Evolutionary conservation across 805 yeast genomes (phyloP).

Genomic region (Pichia cabralensis): DNA sequence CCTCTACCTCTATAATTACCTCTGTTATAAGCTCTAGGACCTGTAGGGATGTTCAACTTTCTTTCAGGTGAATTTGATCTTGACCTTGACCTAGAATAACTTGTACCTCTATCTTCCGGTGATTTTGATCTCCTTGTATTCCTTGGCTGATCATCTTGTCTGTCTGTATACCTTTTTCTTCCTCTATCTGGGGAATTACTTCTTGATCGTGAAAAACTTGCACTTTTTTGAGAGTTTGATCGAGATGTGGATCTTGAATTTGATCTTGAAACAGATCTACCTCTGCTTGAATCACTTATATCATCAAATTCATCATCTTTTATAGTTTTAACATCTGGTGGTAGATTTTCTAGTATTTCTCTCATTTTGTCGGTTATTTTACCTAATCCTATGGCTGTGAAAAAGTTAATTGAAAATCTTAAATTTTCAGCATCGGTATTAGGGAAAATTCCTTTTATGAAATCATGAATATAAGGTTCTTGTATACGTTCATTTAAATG

Average conservation of each 20-base stretch:
- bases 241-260: conserved; percentile 12
- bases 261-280: conserved; percentile 12
- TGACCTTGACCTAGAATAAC: conserved; percentile 12
- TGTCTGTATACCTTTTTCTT: neutral
- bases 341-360: conserved; percentile 21
- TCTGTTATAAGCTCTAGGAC: conserved; percentile 1
- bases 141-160: neutral
- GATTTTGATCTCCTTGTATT: neutral
- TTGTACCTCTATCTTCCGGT: conserved; percentile 1
- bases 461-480: conserved; percentile 43
- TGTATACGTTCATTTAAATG: conserved; percentile 38
- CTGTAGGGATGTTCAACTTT: neutral
- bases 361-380: conserved; percentile 77
- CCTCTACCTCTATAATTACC: conserved; percentile 7
- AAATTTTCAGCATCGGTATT: conserved; percentile 38
- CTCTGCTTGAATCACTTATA: conserved; percentile 4
- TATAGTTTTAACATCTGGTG: conserved; percentile 13
- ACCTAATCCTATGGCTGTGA: conserved; percentile 89
- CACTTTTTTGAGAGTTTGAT: conserved; percentile 9
- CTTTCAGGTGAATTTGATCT: conserved; percentile 7
- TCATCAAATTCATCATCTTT: conserved; percentile 6
- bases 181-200: conserved; percentile 1
- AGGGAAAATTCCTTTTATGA: conserved; percentile 58
- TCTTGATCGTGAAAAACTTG: conserved; percentile 12
- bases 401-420: conserved; percentile 77